Evolutionary conservation across 2,329 filamentous ascomycete genomes (phyloP).

Genomic region (Emydomyces testavorans): DNA sequence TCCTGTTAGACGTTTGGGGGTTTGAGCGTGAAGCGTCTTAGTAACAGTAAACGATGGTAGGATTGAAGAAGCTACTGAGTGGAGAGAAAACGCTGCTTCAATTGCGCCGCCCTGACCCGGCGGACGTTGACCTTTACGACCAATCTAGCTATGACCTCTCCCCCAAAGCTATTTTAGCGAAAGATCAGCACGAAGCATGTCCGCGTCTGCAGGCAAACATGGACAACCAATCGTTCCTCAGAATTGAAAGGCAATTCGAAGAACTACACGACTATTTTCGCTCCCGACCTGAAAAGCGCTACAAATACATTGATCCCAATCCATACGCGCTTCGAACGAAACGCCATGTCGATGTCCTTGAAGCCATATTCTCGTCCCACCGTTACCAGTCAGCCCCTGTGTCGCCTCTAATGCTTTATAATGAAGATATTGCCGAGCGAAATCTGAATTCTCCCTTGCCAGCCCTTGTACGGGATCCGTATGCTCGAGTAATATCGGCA

Average conservation of each 20-base stretch:
- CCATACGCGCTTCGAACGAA: constrained; percentile 17
- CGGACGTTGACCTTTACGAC: not conserved
- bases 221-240: constrained; percentile 25
- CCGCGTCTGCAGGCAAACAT: constrained; percentile 19
- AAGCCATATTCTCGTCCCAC: constrained; percentile 30
- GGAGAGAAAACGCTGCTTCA: constrained; percentile 8
- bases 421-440: constrained; percentile 36
- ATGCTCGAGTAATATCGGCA: constrained; percentile 26
- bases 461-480: constrained; percentile 14
- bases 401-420: constrained; percentile 29
- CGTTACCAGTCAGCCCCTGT: constrained; percentile 21
- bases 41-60: constrained; percentile 18
- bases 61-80: constrained; percentile 14
- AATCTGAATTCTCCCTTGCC: constrained; percentile 19
- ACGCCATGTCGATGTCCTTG: constrained; percentile 33
- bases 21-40: not conserved
- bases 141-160: constrained; percentile 1
- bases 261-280: constrained; percentile 29
- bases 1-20: not conserved
- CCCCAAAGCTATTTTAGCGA: not conserved
- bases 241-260: constrained; percentile 32
- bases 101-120: constrained; percentile 3
- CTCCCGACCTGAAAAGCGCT: constrained; percentile 21
- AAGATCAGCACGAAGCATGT: constrained; percentile 4
- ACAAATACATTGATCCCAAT: constrained; percentile 17